Evolutionary conservation across 2,329 filamentous ascomycete species (phyloP).

Genomic region (Aspergillus versicolor): DNA sequence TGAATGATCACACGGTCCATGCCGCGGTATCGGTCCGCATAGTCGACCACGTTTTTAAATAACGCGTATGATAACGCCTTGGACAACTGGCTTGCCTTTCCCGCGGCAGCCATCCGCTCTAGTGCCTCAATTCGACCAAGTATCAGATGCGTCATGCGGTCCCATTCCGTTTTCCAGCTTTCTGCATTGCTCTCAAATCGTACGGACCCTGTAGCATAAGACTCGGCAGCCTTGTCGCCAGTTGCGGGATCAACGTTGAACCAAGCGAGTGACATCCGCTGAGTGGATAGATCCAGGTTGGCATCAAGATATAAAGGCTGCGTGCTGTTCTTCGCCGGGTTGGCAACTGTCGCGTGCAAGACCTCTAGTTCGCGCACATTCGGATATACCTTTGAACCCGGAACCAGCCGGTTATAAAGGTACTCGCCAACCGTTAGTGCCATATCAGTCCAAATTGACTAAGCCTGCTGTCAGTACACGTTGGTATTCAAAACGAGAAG

Average conservation of each 20-base stretch:
- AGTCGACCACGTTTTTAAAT: slow-evolving; percentile 11
- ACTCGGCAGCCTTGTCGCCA: not conserved
- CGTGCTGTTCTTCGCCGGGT: not conserved
- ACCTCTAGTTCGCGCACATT: slow-evolving; percentile 6
- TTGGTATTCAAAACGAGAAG: not conserved
- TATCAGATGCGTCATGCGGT: slow-evolving; percentile 4
- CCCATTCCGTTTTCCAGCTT: slow-evolving; percentile 5
- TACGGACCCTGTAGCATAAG: slow-evolving; percentile 4
- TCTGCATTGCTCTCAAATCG: not conserved
- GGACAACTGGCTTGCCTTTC: slow-evolving; percentile 5
- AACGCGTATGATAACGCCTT: slow-evolving; percentile 6
- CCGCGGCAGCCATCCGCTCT: not conserved
- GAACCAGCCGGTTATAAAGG: slow-evolving; percentile 1
- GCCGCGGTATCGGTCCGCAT: slow-evolving; percentile 8
- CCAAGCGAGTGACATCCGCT: slow-evolving; percentile 4
- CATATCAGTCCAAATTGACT: slow-evolving; percentile 20
- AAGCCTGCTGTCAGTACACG: not conserved
- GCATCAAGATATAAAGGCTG: slow-evolving; percentile 3
- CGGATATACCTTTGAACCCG: not conserved
- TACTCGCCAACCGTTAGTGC: slow-evolving; percentile 6
- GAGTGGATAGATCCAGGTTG: not conserved
- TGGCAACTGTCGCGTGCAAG: slow-evolving; percentile 6
- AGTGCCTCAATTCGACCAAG: slow-evolving; percentile 5
- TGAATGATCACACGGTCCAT: slow-evolving; percentile 8
- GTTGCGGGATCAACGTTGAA: slow-evolving; percentile 1